Evolutionary conservation across 805 yeast species (phyloP).

Genomic region (Jamesozyma jinghongensis): DNA sequence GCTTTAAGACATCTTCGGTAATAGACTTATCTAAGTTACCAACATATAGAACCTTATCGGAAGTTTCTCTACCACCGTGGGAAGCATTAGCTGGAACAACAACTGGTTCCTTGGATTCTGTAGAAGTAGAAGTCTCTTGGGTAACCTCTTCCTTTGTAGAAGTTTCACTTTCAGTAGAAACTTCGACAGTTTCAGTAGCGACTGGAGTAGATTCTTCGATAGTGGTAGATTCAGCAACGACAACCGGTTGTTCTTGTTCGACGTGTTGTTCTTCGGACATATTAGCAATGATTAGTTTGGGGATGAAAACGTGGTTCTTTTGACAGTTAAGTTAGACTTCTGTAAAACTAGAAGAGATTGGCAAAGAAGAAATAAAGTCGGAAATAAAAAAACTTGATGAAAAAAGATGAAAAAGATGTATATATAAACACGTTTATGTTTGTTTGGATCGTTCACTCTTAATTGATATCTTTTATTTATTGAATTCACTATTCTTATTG

Average conservation of each 20-base stretch:
- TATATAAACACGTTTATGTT: no score
- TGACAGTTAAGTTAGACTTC: no score
- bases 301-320: no score
- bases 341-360: no score
- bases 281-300: no score
- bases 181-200: neutral
- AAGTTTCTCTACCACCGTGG: slow-evolving; percentile 75
- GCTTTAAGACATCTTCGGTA: slow-evolving; percentile 52
- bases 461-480: no score
- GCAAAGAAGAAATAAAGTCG: no score
- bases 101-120: neutral
- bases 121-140: neutral
- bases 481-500: no score
- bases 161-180: neutral
- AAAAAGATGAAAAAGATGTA: no score
- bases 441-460: no score
- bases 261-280: no score
- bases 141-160: slow-evolving; percentile 5
- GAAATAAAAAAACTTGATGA: no score
- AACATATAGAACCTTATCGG: slow-evolving; percentile 64
- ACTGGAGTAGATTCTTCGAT: neutral
- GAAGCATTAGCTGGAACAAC: slow-evolving; percentile 57
- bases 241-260: slow-evolving; percentile 3
- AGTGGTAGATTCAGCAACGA: slow-evolving; percentile 2
- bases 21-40: slow-evolving; percentile 62